These are phyloP conservation scores for Komagataella pastoris DNA, from an alignment of 805 yeast genomes.

Conservation along the genomic window DNA sequence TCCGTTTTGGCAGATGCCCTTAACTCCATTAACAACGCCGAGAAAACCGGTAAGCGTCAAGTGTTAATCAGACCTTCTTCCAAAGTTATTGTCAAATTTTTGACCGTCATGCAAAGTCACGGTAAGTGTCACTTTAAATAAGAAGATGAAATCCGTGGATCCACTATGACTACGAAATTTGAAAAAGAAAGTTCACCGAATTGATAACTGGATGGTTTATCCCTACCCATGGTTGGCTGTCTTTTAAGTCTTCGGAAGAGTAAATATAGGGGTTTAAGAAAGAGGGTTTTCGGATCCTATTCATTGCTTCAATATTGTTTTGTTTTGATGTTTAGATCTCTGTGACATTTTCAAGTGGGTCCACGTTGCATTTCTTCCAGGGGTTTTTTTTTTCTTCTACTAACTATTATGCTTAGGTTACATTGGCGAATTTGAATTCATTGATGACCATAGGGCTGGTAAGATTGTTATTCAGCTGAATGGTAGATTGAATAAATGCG, in stretches of 20 bases:
- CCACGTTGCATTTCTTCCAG: not conserved
- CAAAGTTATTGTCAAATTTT: slow-evolving; percentile 94
- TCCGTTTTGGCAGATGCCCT: slow-evolving; percentile 98
- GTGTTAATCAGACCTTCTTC: slow-evolving; percentile 97
- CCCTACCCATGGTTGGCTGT: slow-evolving; percentile 87
- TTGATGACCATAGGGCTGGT: slow-evolving; percentile 98
- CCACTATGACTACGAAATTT: slow-evolving; percentile 1
- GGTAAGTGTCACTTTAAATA: slow-evolving; percentile 29
- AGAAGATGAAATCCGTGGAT: not conserved
- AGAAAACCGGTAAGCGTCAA: slow-evolving; percentile 98
- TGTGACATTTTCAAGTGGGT: not conserved
- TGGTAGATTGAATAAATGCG: slow-evolving; percentile 98
- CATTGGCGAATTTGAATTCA: slow-evolving; percentile 97
- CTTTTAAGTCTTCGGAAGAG: slow-evolving; percentile 96
- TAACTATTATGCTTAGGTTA: slow-evolving; percentile 24
- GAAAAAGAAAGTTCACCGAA: slow-evolving; percentile 42
- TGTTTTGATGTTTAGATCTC: not conserved
- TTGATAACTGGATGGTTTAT: slow-evolving; percentile 98
- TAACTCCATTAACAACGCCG: slow-evolving; percentile 97
- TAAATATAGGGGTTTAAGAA: slow-evolving; percentile 9
- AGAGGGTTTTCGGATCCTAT: not conserved
- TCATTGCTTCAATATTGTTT: not conserved
- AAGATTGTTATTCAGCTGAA: slow-evolving; percentile 92
- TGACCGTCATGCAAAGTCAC: slow-evolving; percentile 95
- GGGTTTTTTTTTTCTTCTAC: not conserved